Evolutionary conservation across 345 rosid genomes (phyloP).

Genomic region (Pistacia integerrima): DNA sequence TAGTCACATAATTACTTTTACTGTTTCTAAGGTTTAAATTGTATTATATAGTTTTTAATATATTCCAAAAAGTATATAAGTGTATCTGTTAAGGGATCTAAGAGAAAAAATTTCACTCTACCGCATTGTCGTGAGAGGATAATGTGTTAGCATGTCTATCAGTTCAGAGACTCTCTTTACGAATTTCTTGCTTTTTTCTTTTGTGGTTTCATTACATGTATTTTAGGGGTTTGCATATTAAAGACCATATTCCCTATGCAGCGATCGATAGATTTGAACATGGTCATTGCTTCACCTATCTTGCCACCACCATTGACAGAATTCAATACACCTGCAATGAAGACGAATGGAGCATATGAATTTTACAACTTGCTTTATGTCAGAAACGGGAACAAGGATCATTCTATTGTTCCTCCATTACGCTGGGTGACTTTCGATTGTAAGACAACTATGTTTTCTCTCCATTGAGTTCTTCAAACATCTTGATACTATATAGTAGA

Average conservation of each 20-base stretch:
- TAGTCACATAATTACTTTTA: too few species aligned
- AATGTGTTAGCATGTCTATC: too few species aligned
- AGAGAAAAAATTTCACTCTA: too few species aligned
- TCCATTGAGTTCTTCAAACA: not conserved
- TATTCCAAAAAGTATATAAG: too few species aligned
- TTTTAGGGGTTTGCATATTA: too few species aligned
- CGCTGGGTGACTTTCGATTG: constrained; percentile 76
- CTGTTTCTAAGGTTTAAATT: too few species aligned
- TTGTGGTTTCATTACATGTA: too few species aligned
- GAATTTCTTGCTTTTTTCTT: too few species aligned
- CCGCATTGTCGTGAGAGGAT: too few species aligned
- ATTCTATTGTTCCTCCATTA: constrained; percentile 35
- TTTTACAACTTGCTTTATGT: constrained; percentile 24
- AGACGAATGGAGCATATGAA: constrained; percentile 10
- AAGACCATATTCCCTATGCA: constrained; percentile 15
- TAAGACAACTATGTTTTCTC: constrained; percentile 23
- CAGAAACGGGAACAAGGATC: constrained; percentile 8
- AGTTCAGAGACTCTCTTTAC: too few species aligned
- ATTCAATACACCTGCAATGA: constrained; percentile 3
- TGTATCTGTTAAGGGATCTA: too few species aligned
- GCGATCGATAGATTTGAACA: constrained; percentile 54
- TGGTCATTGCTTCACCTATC: constrained; percentile 15
- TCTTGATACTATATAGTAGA: not conserved
- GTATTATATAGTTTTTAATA: too few species aligned
- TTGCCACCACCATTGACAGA: not conserved